Conservation (phyloP, 1,284 basidiomycete genomes). For the Sporisorium sorghi region DNA sequence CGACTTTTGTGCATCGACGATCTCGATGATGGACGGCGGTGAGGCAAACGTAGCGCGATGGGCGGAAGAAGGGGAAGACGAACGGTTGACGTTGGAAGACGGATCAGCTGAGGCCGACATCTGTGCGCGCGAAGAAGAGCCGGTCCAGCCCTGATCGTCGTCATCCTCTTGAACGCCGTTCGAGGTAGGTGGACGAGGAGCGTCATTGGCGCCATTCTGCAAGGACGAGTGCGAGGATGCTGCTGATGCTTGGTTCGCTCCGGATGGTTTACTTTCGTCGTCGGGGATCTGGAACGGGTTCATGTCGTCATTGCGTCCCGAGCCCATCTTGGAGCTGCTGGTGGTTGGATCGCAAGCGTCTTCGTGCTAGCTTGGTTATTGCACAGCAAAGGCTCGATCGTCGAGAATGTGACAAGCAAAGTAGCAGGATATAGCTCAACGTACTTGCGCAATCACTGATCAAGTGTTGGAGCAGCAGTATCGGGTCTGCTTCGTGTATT, state of each 20-base stretch:
- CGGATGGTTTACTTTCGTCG: constrained; percentile 28
- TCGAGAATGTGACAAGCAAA: no score
- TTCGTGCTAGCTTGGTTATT: background rate
- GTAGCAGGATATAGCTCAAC: background rate
- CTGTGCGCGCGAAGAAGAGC: constrained; percentile 35
- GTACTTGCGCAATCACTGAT: background rate
- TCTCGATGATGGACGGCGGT: constrained; percentile 47
- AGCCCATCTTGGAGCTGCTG: constrained; percentile 29
- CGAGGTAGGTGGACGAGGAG: background rate
- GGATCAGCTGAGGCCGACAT: constrained; percentile 9
- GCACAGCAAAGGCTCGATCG: background rate
- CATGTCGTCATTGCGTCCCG: constrained; percentile 25
- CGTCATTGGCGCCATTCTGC: background rate
- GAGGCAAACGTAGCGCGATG: constrained; percentile 34
- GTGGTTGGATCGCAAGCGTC: background rate
- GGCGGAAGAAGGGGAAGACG: constrained; percentile 20
- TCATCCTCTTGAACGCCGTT: constrained; percentile 26
- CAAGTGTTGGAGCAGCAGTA: background rate
- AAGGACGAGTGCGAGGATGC: constrained; percentile 27
- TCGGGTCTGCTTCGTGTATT: background rate
- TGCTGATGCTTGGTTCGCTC: constrained; percentile 12
- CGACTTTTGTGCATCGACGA: constrained; percentile 92
- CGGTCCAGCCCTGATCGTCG: constrained; percentile 42
- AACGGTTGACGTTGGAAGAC: background rate
- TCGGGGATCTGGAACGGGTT: constrained; percentile 54